Evolutionary conservation across 164 flowering plant species (phyloP).

Genomic region (Taxillus chinensis): DNA sequence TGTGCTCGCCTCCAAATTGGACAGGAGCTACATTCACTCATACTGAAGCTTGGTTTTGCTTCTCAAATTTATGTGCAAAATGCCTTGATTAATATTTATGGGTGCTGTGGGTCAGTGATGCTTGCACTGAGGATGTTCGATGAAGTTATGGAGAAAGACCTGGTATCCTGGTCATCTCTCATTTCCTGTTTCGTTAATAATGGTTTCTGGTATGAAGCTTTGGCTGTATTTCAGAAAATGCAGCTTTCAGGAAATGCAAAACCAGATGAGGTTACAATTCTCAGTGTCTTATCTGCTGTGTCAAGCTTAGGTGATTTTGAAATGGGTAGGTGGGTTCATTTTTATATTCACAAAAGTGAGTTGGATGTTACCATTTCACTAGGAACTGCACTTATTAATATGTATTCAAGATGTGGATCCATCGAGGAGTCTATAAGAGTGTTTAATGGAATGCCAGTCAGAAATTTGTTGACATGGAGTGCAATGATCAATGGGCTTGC

Average conservation of each 20-base stretch:
- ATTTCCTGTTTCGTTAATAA: conserved; percentile 24
- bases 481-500: conserved; percentile 38
- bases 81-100: conserved; percentile 24
- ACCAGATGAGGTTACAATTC: conserved; percentile 34
- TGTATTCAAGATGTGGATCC: conserved; percentile 39
- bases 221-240: conserved; percentile 28
- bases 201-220: conserved; percentile 23
- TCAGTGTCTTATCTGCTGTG: conserved; percentile 28
- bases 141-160: conserved; percentile 23
- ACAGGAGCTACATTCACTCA: conserved; percentile 19
- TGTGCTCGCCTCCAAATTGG: conserved; percentile 23
- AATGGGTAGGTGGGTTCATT: conserved; percentile 33
- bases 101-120: conserved; percentile 16
- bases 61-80: conserved; percentile 26
- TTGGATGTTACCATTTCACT: conserved; percentile 18
- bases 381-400: conserved; percentile 34
- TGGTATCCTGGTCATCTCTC: conserved; percentile 38
- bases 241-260: conserved; percentile 19
- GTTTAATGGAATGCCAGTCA: conserved; percentile 31
- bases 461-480: conserved; percentile 39
- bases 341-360: conserved; percentile 15
- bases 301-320: conserved; percentile 31
- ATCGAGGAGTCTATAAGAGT: conserved; percentile 25
- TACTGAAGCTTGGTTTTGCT: conserved; percentile 23
- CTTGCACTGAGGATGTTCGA: conserved; percentile 26